Evolutionary conservation across 768 basidiomycete genomes (phyloP), one percentile per base, ranked within the genome.

Genomic region (Mrakia hoshinonis): DNA sequence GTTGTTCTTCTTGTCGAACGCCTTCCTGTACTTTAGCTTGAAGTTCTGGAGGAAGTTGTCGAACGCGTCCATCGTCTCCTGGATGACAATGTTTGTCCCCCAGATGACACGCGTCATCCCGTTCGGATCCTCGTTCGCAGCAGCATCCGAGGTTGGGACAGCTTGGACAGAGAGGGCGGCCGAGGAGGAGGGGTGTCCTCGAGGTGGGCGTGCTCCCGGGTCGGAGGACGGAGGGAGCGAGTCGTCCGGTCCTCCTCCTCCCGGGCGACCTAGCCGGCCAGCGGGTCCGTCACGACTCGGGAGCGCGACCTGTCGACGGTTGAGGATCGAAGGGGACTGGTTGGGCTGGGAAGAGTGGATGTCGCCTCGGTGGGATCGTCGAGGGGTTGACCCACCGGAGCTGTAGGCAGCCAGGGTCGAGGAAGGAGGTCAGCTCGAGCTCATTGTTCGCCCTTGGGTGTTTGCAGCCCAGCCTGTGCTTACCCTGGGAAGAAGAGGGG

Each of bases 61-160:
- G 82, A 97, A 98, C 24, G 88, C 80, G 76, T 87, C 88, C 90
- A 97, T 96, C 15, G 90, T 89, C 78, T 95, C 90, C 3, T 87
- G 84, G 34, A 99, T 84, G 74, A 91, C 90, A 76, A 99, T 93
- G 1, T 91, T 94, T 0, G 96, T 99, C 38, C 96, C 96, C 95
- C 96, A 99, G 73, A 99, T 91, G 29, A 92, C 92, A 68, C 80
- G 81, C 47, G 79, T 90, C 85, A 92, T 89, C 75, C 90, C 90
- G 69, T 90, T 90, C 0, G 88, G 88, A 68, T 88, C 73, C 7
- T 73, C 69, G 22, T 70, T 75, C n/a, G 60, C 60, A 29, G 76
- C 75, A 4, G 68, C 60, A 29, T 76, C 75, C 6, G 68, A 74
- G 20, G 62, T 39, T 31, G 55, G 69, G 22, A 55, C n/a, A 18